Conservation (phyloP, 2,329 filamentous ascomycete genomes). For the Hymenoscyphus linearis region DNA sequence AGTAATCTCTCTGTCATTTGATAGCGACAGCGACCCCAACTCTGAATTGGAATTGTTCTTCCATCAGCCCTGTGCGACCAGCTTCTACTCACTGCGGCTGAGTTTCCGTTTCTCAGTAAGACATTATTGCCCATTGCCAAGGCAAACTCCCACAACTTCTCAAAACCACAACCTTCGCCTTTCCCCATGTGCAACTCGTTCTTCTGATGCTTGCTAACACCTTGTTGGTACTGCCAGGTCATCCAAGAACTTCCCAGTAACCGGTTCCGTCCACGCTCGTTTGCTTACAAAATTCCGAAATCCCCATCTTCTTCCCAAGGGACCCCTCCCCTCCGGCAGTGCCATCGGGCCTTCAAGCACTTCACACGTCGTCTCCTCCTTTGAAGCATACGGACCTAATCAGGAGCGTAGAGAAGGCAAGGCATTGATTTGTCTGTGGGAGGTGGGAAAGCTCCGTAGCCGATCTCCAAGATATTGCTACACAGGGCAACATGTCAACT, state of each 20-base stretch:
- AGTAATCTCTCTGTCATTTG: neutral
- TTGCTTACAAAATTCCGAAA: neutral
- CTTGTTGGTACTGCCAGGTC: neutral
- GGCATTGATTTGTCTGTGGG: neutral
- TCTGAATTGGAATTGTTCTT: too few species aligned
- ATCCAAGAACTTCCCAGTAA: neutral
- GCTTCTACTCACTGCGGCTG: constrained; percentile 5
- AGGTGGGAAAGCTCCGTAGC: neutral
- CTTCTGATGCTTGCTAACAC: neutral
- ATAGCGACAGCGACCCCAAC: neutral
- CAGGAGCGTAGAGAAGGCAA: neutral
- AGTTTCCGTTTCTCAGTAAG: constrained; percentile 10
- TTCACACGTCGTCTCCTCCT: neutral
- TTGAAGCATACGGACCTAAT: neutral
- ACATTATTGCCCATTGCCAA: constrained; percentile 8
- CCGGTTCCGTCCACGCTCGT: neutral
- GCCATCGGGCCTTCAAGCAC: neutral
- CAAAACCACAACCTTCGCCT: neutral
- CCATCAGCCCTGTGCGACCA: neutral
- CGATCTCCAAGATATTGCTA: neutral
- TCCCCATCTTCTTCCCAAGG: neutral
- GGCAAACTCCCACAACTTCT: neutral
- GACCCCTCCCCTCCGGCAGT: neutral
- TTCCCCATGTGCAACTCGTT: neutral
- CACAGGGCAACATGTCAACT: constrained; percentile 19